Evolutionary conservation across 2,329 filamentous ascomycete species (phyloP).

Genomic region (Alternaria infectoria): DNA sequence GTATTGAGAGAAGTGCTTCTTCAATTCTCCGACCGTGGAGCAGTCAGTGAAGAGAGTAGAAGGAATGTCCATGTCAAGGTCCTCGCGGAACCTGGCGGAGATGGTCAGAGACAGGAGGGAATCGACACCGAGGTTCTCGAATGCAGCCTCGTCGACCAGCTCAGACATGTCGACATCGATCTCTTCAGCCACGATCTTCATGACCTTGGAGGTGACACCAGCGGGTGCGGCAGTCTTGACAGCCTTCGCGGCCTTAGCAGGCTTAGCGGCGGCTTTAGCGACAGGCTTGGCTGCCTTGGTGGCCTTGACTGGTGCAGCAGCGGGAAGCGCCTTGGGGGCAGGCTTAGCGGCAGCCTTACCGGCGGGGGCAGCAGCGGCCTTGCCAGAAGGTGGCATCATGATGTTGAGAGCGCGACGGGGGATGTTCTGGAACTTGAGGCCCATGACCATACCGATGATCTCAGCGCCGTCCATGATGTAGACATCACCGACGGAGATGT

Average conservation of each 20-base stretch:
- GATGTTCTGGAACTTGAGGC: slow-evolving; percentile 71
- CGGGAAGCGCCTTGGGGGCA: slow-evolving; percentile 46
- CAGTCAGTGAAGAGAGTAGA: slow-evolving; percentile 67
- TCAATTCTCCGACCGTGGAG: slow-evolving; percentile 66
- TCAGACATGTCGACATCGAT: slow-evolving; percentile 65
- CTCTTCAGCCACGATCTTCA: slow-evolving; percentile 72
- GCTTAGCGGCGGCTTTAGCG: slow-evolving; percentile 40
- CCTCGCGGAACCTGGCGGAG: slow-evolving; percentile 67
- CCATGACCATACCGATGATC: slow-evolving; percentile 64
- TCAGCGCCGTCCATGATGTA: slow-evolving; percentile 66
- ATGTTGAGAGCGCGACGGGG: slow-evolving; percentile 71
- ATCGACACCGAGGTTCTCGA: slow-evolving; percentile 68
- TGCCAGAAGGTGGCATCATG: slow-evolving; percentile 67
- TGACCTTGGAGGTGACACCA: slow-evolving; percentile 61
- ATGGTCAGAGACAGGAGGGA: slow-evolving; percentile 67
- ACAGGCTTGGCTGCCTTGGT: slow-evolving; percentile 58
- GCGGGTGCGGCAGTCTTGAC: slow-evolving; percentile 53
- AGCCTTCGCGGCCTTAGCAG: slow-evolving; percentile 55
- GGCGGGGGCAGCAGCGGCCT: slow-evolving; percentile 45
- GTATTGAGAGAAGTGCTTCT: slow-evolving; percentile 60
- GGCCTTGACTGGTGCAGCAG: slow-evolving; percentile 39
- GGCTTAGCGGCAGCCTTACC: slow-evolving; percentile 45
- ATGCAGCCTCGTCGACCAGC: slow-evolving; percentile 65
- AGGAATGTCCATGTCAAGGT: slow-evolving; percentile 64
- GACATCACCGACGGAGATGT: slow-evolving; percentile 65